Evolutionary conservation across 108 stramenopile species (phyloP), one percentile per base, ranked within the genome.

Genomic region (Cyclotella cryptica): DNA sequence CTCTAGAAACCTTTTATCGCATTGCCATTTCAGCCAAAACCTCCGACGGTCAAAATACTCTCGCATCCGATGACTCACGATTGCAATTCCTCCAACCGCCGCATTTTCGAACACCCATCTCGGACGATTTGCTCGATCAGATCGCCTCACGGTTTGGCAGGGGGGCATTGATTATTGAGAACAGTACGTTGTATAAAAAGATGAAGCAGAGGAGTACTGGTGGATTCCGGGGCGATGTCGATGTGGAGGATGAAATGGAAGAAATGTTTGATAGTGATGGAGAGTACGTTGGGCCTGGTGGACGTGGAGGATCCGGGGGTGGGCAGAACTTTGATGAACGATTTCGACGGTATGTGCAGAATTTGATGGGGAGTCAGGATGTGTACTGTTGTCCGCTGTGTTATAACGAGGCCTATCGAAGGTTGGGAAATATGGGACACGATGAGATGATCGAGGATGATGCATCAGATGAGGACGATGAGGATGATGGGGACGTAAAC

Each of bases 381-480:
- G 43, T 92, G 9, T 94, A 92, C 69, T 85, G 75, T 52, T 94
- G 93, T 60, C 93, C 93, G 7, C 51, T 94, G 51, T 94, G 93
- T 62, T 94, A 91, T 52, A 72, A 66, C 0, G 90, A 88, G 55
- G 85, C 87, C 1, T 86, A 94, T 52, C 72, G 75, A 13, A 47
- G 84, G 28, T 41, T 73, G 22, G 74, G 72, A 35, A 66, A 49
- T 41, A 26, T 24, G 52, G 84, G 61, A 9, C 78, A 83, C 14
- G 69, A 77, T 26, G 72, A 77, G 44, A 42, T 72, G 14, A 78
- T 79, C 10, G 81, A 53, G 24, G 87, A 83, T 57, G 84, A 79
- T 68, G 77, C 83, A 29, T 47, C 46, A 43, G 77, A 84, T 44
- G 80, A 71, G 13, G 75, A 80, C 41, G 55, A 30, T 28, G 69